These are phyloP conservation scores for Phytophthora europaea DNA, from an alignment of 352 stramenopile species.

Conservation along the genomic window DNA sequence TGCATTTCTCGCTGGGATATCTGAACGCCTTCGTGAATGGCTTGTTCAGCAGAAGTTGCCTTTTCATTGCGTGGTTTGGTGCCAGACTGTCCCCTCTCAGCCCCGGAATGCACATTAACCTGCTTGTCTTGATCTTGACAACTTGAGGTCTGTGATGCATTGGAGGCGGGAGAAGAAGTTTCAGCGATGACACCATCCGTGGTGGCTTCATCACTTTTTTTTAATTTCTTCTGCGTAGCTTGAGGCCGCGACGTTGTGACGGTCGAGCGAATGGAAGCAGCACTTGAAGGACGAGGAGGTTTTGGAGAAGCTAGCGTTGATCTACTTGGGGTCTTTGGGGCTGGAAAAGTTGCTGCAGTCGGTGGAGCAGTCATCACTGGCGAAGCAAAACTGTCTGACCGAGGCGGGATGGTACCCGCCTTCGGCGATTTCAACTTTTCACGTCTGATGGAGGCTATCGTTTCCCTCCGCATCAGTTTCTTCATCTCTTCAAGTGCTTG, in stretches of 20 bases:
- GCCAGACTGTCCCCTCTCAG: neutral
- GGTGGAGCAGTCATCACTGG: conserved; percentile 2
- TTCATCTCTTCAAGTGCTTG: conserved; percentile 57
- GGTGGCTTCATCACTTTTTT: neutral
- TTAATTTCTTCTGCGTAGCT: neutral
- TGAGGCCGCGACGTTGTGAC: neutral
- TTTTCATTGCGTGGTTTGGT: neutral
- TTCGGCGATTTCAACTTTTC: conserved; percentile 48
- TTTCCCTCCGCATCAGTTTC: conserved; percentile 40
- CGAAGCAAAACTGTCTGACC: neutral
- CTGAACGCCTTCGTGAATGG: neutral
- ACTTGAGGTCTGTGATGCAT: neutral
- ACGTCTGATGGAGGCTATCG: conserved; percentile 35
- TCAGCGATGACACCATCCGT: neutral
- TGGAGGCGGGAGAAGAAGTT: neutral
- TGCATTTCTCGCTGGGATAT: neutral
- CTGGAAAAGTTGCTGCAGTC: neutral
- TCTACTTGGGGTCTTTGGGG: conserved; percentile 16
- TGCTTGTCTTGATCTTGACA: conserved; percentile 1
- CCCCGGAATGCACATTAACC: neutral
- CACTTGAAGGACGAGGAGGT: conserved; percentile 20
- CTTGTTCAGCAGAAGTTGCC: neutral
- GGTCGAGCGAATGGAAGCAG: conserved; percentile 9
- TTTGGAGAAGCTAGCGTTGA: conserved; percentile 1
- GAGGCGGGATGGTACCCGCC: neutral